Conservation (phyloP, 169 alveolate species). For the Perkinsus chesapeaki region DNA sequence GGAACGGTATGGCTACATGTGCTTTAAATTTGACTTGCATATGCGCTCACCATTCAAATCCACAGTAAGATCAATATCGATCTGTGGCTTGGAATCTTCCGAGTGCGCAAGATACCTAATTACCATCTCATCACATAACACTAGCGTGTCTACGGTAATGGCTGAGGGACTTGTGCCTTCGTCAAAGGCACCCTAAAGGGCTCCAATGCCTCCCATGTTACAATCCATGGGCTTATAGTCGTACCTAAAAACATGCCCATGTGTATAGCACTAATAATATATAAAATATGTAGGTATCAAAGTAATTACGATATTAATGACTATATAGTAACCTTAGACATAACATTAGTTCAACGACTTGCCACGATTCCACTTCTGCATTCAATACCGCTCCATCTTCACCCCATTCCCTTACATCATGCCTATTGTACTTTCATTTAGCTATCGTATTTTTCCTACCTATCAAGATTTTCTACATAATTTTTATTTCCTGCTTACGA, state of each 20-base stretch:
- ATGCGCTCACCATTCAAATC: not conserved
- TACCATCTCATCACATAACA: not conserved
- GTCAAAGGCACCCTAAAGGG: conserved; percentile 34
- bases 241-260: conserved; percentile 38
- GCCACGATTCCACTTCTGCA: too few species aligned
- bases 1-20: conserved; percentile 14
- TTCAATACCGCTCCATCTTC: too few species aligned
- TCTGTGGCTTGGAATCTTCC: not conserved
- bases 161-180: not conserved
- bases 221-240: conserved; percentile 72
- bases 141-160: not conserved
- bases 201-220: conserved; percentile 54
- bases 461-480: too few species aligned
- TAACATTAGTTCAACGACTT: too few species aligned
- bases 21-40: not conserved
- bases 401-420: too few species aligned
- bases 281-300: too few species aligned
- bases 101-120: not conserved
- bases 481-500: too few species aligned
- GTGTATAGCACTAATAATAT: too few species aligned
- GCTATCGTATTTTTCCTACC: too few species aligned
- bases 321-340: too few species aligned
- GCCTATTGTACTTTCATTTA: too few species aligned
- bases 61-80: not conserved
- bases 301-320: too few species aligned